Base-by-base conservation (phyloP, 352 stramenopile species). In the Thalassiosira livingstoniorum region DNA sequence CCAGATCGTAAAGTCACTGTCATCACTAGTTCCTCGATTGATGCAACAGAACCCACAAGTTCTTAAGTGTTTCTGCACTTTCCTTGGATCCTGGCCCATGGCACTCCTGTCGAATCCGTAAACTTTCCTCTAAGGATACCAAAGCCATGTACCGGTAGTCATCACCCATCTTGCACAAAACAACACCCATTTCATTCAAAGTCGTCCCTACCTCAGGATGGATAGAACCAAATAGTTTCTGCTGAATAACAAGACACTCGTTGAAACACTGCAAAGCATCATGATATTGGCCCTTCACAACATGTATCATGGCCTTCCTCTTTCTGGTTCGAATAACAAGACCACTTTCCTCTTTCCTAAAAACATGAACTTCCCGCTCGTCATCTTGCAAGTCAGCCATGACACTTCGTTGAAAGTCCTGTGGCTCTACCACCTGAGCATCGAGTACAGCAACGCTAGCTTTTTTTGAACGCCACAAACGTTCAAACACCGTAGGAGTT, bases 71-170 rank as follows among this genome's bases (percentile, higher is more conserved):
- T 4, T 13, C 32, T 2, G 51, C 54, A 27, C 25, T 55, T 47
- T 76, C 67, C 67, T 76, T 29, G 10, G 67, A 64, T 39, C 51
- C 67, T n/a, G 62, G 34, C 25, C 53, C 65, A 61, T 43, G 11
- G 21, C 32, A 7, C 34, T 76, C 47, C 53, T 76, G 67, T 27
- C 55, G 55, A 57, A 76, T 76, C 51, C 37, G 13, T 5, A 76
- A 34, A 25, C 29, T 43, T 43, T 76, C 29, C 29, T 76, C 67
- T 10, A 76, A 65, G 13, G 67, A 29, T 32, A 54, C 27, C 53
- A 76, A 58, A 21, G 67, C 67, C 35, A 64, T 66, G 23, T 76
- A 76, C 13, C 23, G 10, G 23, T 64, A 76, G 21, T 76, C 54
- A 32, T 64, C 32, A 25, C 67, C 67, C 51, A 76, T 67, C 31